Evolutionary conservation across 805 yeast species (phyloP).

Genomic region (Myxozyma lipomycoides): DNA sequence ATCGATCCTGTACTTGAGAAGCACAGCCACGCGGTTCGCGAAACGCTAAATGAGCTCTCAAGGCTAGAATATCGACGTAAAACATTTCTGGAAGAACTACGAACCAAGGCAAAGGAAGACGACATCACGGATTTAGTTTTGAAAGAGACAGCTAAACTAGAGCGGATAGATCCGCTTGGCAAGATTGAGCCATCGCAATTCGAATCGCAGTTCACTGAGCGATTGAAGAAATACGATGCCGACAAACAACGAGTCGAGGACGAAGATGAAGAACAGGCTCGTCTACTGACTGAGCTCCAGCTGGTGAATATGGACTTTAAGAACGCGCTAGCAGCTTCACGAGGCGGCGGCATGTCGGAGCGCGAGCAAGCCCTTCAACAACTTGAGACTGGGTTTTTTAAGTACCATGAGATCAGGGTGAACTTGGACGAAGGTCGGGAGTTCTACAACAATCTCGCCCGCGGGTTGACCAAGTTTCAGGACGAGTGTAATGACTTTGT

Average conservation of each 20-base stretch:
- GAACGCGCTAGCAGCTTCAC: slow-evolving; percentile 12
- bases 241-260: slow-evolving; percentile 49
- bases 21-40: slow-evolving; percentile 36
- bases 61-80: slow-evolving; percentile 30
- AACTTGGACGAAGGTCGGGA: slow-evolving; percentile 65
- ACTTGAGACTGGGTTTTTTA: slow-evolving; percentile 49
- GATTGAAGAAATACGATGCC: slow-evolving; percentile 44
- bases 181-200: slow-evolving; percentile 27
- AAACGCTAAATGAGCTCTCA: slow-evolving; percentile 25
- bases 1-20: slow-evolving; percentile 39
- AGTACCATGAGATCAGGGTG: slow-evolving; percentile 52
- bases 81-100: slow-evolving; percentile 27
- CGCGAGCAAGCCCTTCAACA: slow-evolving; percentile 51
- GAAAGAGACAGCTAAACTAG: slow-evolving; percentile 22
- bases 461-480: slow-evolving; percentile 45
- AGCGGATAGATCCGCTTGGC: slow-evolving; percentile 19
- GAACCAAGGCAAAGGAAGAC: slow-evolving; percentile 17
- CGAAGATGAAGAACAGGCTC: slow-evolving; percentile 41
- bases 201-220: slow-evolving; percentile 30
- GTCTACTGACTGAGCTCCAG: slow-evolving; percentile 42
- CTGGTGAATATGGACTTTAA: slow-evolving; percentile 29
- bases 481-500: slow-evolving; percentile 52
- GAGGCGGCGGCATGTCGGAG: slow-evolving; percentile 35
- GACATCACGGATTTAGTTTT: slow-evolving; percentile 17
- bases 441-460: slow-evolving; percentile 63